phyloP scores from a whole-genome alignment of 768 basidiomycete species.

The Pleurotus giganteus region DNA sequence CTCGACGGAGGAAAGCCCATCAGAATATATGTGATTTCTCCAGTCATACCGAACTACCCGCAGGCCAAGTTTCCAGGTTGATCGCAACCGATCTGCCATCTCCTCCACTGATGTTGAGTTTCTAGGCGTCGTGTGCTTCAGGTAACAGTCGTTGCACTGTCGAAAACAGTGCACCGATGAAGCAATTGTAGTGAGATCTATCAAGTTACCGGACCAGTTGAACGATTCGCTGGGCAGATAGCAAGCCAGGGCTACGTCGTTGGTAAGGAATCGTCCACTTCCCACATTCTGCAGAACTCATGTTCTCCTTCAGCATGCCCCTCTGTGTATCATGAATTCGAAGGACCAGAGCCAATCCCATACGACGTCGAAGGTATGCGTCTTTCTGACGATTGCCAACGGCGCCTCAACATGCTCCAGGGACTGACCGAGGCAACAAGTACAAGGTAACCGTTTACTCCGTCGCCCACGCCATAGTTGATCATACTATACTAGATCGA shows the following conservation, averaged over 20 bases:
- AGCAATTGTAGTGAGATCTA: conserved; percentile 76
- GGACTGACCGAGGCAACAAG: conserved; percentile 88
- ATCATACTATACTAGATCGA: conserved; percentile 56
- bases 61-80: conserved; percentile 88
- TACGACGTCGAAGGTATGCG: conserved; percentile 79
- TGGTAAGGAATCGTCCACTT: conserved; percentile 41
- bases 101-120: not conserved
- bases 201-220: conserved; percentile 96
- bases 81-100: not conserved
- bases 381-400: not conserved
- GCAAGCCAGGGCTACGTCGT: conserved; percentile 85
- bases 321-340: conserved; percentile 89
- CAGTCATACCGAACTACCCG: conserved; percentile 77
- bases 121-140: conserved; percentile 81
- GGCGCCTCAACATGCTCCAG: conserved; percentile 28
- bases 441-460: conserved; percentile 65
- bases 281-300: not conserved
- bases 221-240: conserved; percentile 85
- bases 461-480: not conserved
- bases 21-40: conserved; percentile 81
- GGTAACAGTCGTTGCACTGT: conserved; percentile 38
- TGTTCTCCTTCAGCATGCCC: conserved; percentile 60
- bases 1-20: conserved; percentile 66
- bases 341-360: conserved; percentile 82
- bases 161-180: not conserved